Base-by-base conservation (phyloP, 768 basidiomycete species). In the Tulasnella sp. region DNA sequence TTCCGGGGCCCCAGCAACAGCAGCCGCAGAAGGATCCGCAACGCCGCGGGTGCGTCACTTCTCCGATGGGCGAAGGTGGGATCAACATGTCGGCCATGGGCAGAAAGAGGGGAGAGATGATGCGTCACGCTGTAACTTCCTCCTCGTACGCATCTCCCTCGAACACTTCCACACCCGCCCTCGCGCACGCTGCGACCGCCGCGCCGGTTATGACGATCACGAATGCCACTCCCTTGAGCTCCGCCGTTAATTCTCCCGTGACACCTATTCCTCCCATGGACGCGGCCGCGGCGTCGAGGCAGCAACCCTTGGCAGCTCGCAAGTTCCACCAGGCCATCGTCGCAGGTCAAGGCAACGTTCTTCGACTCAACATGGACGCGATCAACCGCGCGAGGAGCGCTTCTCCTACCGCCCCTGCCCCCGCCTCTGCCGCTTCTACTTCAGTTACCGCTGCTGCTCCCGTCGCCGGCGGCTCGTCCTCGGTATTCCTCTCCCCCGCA, bases 281-380 rank as follows among this genome's bases (percentile, higher is more conserved):
- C 24, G 39, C 31, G 39, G 19, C 24, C 10, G n/a, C 48, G 24
- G 5, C n/a, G 36, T n/a, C n/a, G n/a, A n/a, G n/a, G n/a, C n/a
- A n/a, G n/a, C n/a, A n/a, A n/a, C 62, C 36, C 14, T 38, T 74
- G 77, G 68, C 80, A 19, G 44, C 80, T 34, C n/a, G 40, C 77
- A 72, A 38, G 38, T 39, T 36, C 34, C 39, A 56, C 38, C 80
- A 80, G 75, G 80, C 80, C 7, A n/a, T 78, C 72, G 71, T 77
- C 48, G 76, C 68, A 14, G 68, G 77, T 36, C 77, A 78, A 78
- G 18, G 27, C 39, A 74, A 71, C 56, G 77, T 78, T 40, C 80
- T 80, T 3, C 44, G 78, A 1, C 77, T 80, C 39, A 78, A 80
- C 78, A 78, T 80, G 80, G 77, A 80, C 34, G 77, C 80, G 31